Base-by-base conservation (phyloP, 305 asterid species). In the Fraxinus floribunda region DNA sequence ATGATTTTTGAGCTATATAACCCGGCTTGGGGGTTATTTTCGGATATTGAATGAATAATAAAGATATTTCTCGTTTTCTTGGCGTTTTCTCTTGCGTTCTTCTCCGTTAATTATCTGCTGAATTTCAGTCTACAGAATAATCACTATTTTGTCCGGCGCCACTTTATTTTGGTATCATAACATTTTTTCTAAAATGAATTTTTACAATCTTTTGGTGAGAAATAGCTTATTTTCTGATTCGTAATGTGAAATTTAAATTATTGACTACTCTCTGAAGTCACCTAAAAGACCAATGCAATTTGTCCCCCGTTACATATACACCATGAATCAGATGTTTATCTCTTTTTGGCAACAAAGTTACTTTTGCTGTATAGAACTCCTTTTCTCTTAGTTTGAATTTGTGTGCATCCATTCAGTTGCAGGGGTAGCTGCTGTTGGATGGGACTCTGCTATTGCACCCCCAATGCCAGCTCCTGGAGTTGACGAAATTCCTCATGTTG, bases 391-490 rank as follows among this genome's bases (percentile, higher is more conserved):
- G 22, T n/a, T 3, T 55, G 66, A 55, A 4, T 16, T 4, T 55
- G 66, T 55, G 57, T 79, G 77, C 18, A 20, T 26, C 72, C 11
- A 26, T 78, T 80, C 76, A 64, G 35, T 55, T 39, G 79, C 41
- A 76, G 86, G 10, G 86, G 36, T 60, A 3, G 87, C 9, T 38
- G 46, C 76, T 72, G 83, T 80, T 32, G 89, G 89, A 32, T 87
- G 87, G 85, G 90, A 87, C 2, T 75, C 85, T 0, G 84, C 84
- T 32, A 82, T 84, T 41, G 35, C 81, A 16, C 84, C 89, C 38
- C 55, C 84, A 1, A 26, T 71, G 60, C 79, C 83, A 18, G 85
- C 71, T 70, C 80, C 85, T 46, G 20, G 81, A 2, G 81, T 29
- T 0, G 87, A 80, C 1, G 30, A 22, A 36, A 71, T 20, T 9